These are phyloP conservation scores for Calonectria hawksworthii DNA, from an alignment of 2,329 filamentous ascomycete species.

Conservation along the genomic window DNA sequence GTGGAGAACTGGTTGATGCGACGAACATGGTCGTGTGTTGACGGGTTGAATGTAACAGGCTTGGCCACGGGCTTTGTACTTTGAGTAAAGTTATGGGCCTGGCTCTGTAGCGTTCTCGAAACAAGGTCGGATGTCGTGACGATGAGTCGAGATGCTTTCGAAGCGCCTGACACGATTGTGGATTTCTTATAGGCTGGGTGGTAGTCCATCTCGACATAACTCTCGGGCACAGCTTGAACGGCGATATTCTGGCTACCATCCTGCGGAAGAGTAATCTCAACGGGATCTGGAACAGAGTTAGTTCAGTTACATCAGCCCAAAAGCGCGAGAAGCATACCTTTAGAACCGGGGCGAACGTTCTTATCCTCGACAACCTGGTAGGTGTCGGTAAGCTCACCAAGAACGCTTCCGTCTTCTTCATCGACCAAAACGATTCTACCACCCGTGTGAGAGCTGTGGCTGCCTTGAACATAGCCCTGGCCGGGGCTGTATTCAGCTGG, in stretches of 20 bases:
- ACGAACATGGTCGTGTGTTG: conserved; percentile 87
- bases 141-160: conserved; percentile 89
- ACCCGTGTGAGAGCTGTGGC: conserved; percentile 62
- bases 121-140: conserved; percentile 88
- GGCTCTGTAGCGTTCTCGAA: conserved; percentile 80
- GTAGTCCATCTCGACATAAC: conserved; percentile 82
- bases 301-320: neutral
- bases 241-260: conserved; percentile 75
- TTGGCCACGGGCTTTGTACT: conserved; percentile 83
- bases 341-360: conserved; percentile 85
- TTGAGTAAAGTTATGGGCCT: conserved; percentile 85
- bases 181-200: conserved; percentile 95
- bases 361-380: conserved; percentile 85
- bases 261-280: conserved; percentile 81
- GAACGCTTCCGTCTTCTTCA: conserved; percentile 95
- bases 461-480: conserved; percentile 79
- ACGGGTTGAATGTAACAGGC: conserved; percentile 88
- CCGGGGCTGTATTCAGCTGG: conserved; percentile 85
- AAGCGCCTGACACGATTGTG: conserved; percentile 87
- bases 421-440: conserved; percentile 94
- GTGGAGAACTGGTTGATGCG: conserved; percentile 91
- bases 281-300: conserved; percentile 69
- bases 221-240: conserved; percentile 75
- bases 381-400: conserved; percentile 89
- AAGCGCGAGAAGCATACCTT: conserved; percentile 71